Percentiles rank a stretch among this genome's conserved stretches.
Conservation (phyloP, 495 filamentous ascomycete genomes). For the Podospora anserina region DNA sequence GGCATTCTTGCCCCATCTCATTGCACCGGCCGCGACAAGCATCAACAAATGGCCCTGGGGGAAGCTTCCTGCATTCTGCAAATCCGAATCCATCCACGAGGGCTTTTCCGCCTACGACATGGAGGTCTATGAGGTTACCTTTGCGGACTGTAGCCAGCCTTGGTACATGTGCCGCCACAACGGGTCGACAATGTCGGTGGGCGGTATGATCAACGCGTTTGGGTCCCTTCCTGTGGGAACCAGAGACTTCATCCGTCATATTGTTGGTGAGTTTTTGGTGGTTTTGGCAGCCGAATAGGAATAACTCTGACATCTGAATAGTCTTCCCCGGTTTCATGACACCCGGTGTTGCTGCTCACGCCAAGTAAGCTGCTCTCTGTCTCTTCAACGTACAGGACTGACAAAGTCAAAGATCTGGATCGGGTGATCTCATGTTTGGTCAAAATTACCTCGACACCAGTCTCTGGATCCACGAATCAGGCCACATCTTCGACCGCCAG, state of each 20-base stretch:
- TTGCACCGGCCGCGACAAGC: background rate
- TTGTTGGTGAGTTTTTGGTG: background rate
- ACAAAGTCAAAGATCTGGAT: background rate
- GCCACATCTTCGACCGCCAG: background rate
- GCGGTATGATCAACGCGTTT: background rate
- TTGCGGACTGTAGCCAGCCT: background rate
- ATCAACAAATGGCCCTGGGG: background rate
- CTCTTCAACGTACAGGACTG: background rate
- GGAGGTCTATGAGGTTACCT: background rate
- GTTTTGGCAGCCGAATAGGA: background rate
- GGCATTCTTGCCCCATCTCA: background rate
- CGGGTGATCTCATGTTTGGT: background rate
- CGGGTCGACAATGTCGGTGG: background rate
- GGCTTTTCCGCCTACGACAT: slow-evolving; percentile 2
- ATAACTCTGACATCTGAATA: background rate
- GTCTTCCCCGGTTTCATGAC: background rate
- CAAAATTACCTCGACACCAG: background rate
- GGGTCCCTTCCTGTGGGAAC: background rate
- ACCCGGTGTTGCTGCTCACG: background rate
- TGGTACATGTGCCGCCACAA: slow-evolving; percentile 4
- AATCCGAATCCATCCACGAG: background rate
- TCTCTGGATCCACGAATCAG: background rate
- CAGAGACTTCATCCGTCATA: slow-evolving; percentile 1
- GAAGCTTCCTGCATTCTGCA: background rate
- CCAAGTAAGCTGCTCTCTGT: background rate